These are phyloP conservation scores for Termitomyces titanicus DNA, from an alignment of 768 basidiomycete genomes.

Conservation along the genomic window DNA sequence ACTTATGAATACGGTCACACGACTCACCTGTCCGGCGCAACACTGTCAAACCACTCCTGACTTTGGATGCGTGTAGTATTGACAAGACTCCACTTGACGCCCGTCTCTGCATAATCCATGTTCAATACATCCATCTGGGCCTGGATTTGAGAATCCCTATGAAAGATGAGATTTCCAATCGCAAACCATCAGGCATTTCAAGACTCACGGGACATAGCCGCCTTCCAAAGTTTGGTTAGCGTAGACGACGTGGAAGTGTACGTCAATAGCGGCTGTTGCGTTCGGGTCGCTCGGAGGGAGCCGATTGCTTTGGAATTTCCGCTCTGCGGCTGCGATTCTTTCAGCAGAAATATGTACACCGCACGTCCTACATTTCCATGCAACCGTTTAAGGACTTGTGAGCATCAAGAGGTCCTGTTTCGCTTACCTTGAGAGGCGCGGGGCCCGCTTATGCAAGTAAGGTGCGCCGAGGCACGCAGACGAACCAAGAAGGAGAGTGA, in stretches of 20 bases:
- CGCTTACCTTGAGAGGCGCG: background rate
- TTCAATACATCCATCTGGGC: constrained; percentile 38
- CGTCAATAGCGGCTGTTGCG: constrained; percentile 27
- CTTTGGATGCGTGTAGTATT: constrained; percentile 40
- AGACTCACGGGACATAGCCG: constrained; percentile 36
- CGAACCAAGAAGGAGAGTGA: constrained; percentile 14
- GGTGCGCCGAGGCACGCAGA: constrained; percentile 15
- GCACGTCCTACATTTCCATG: constrained; percentile 24
- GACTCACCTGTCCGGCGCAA: constrained; percentile 30
- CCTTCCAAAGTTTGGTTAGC: constrained; percentile 34
- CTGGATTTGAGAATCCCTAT: constrained; percentile 26
- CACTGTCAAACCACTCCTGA: constrained; percentile 43
- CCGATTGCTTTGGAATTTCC: constrained; percentile 32
- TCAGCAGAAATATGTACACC: constrained; percentile 33
- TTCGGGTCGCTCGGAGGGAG: constrained; percentile 24
- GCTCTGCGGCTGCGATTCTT: constrained; percentile 30
- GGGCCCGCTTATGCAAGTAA: constrained; percentile 4
- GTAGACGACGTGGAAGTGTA: constrained; percentile 44
- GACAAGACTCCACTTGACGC: constrained; percentile 37
- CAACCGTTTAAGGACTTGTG: background rate
- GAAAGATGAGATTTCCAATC: background rate
- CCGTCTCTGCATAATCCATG: constrained; percentile 33
- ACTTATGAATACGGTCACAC: background rate
- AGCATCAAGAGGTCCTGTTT: background rate
- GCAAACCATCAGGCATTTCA: background rate